These are phyloP conservation scores for Lagerstroemia speciosa DNA, from an alignment of 345 rosid species.

Conservation along the genomic window DNA sequence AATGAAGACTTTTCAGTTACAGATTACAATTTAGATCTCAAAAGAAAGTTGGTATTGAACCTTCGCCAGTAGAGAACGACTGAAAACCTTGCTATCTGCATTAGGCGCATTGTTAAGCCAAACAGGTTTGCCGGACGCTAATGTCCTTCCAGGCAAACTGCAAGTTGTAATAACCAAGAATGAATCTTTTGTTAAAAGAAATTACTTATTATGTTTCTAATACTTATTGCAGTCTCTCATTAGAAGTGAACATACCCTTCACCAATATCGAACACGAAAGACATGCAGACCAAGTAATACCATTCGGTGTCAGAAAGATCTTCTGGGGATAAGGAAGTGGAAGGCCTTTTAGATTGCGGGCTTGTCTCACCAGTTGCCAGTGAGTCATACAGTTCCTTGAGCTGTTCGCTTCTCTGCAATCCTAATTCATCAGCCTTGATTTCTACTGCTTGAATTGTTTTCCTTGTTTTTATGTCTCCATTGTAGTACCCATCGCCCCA, in stretches of 20 bases:
- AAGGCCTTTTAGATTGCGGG: constrained; percentile 56
- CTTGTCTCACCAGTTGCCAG: constrained; percentile 51
- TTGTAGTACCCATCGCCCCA: constrained; percentile 97
- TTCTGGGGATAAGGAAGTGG: constrained; percentile 85
- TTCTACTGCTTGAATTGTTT: constrained; percentile 71
- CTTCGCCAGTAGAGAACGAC: constrained; percentile 91
- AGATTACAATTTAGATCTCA: not conserved
- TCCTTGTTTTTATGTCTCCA: constrained; percentile 95
- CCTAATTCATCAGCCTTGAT: constrained; percentile 53
- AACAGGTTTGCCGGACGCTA: constrained; percentile 42
- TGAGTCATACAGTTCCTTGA: constrained; percentile 70
- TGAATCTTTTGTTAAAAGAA: not conserved
- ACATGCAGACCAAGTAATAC: constrained; percentile 97
- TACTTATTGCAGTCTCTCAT: not conserved
- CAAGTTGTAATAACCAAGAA: not conserved
- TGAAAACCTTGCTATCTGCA: constrained; percentile 83
- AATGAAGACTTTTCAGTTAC: not conserved
- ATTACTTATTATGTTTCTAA: not conserved
- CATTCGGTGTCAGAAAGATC: constrained; percentile 94
- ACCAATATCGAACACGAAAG: constrained; percentile 70
- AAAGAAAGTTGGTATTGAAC: constrained; percentile 18
- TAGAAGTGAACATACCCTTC: constrained; percentile 53
- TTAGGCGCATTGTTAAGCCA: constrained; percentile 83
- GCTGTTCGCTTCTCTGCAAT: constrained; percentile 82
- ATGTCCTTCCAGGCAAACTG: constrained; percentile 81